phyloP scores from a whole-genome alignment of 495 filamentous ascomycete genomes.

The Xylaria acuta region DNA sequence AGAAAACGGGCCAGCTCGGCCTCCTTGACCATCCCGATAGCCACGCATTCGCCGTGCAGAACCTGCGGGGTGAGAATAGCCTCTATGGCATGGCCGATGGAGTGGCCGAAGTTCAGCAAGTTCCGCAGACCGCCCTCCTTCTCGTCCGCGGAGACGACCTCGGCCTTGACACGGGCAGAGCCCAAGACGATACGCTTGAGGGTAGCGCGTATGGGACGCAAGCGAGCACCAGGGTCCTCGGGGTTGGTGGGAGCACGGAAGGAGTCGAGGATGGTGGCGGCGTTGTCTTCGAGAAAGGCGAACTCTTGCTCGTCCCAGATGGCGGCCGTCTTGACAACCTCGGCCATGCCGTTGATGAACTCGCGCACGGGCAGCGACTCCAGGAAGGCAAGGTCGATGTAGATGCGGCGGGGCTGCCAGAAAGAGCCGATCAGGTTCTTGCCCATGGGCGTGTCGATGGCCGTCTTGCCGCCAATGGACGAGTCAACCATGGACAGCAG shows the following conservation, averaged over 20 bases:
- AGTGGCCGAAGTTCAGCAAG: conserved; percentile 96
- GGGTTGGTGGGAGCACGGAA: conserved; percentile 59
- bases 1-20: conserved; percentile 91
- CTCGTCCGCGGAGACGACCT: conserved; percentile 92
- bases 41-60: conserved; percentile 92
- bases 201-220: conserved; percentile 73
- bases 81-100: conserved; percentile 96
- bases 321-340: conserved; percentile 97
- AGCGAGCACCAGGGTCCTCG: conserved; percentile 56
- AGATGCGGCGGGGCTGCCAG: conserved; percentile 93
- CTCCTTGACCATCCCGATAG: conserved; percentile 98
- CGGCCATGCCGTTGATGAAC: conserved; percentile 98
- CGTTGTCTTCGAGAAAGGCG: conserved; percentile 80
- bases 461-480: conserved; percentile 97
- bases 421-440: conserved; percentile 97
- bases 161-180: conserved; percentile 87
- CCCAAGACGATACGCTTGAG: conserved; percentile 88
- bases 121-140: conserved; percentile 93
- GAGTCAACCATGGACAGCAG: conserved; percentile 98
- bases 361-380: conserved; percentile 90
- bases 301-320: conserved; percentile 94
- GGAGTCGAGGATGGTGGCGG: conserved; percentile 73
- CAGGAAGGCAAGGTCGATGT: conserved; percentile 91
- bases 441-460: conserved; percentile 94
- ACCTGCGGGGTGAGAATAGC: conserved; percentile 95